These are phyloP conservation scores for Trichocomaceae sp. DNA, from an alignment of 2,329 filamentous ascomycete genomes.

Conservation along the genomic window DNA sequence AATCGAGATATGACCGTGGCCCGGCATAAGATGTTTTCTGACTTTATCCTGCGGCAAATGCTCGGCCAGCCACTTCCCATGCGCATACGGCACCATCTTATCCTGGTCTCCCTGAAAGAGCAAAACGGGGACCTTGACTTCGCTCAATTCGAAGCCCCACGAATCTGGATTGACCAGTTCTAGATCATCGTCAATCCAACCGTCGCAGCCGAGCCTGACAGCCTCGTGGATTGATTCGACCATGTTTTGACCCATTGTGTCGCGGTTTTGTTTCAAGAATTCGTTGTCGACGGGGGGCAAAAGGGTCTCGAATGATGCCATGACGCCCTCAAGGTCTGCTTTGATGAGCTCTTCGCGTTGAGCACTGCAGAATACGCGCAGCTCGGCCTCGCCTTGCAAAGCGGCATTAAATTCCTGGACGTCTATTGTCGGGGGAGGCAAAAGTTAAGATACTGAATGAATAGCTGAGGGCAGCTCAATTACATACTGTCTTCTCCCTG, in stretches of 20 bases:
- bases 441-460: not conserved
- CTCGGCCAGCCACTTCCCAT: conserved; percentile 7
- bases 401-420: conserved; percentile 2
- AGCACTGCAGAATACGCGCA: conserved; percentile 3
- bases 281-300: conserved; percentile 6
- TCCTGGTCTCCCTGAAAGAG: conserved; percentile 1
- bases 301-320: not conserved
- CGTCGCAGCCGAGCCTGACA: not conserved
- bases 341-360: not conserved
- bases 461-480: no score
- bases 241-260: conserved; percentile 5
- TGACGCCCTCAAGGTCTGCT: conserved; percentile 1
- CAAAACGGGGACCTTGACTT: conserved; percentile 6
- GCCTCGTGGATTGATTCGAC: not conserved
- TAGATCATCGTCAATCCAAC: conserved; percentile 9
- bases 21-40: not conserved
- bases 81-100: conserved; percentile 8
- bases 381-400: not conserved
- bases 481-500: conserved; percentile 7
- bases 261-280: not conserved
- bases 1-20: conserved; percentile 8
- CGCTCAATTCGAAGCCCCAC: conserved; percentile 7
- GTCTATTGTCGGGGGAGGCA: not conserved
- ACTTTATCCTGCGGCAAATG: conserved; percentile 11
- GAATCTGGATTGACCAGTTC: not conserved